phyloP scores from a whole-genome alignment of 192 early-diverging fungal species.

The Phlyctochytrium bullatum region DNA sequence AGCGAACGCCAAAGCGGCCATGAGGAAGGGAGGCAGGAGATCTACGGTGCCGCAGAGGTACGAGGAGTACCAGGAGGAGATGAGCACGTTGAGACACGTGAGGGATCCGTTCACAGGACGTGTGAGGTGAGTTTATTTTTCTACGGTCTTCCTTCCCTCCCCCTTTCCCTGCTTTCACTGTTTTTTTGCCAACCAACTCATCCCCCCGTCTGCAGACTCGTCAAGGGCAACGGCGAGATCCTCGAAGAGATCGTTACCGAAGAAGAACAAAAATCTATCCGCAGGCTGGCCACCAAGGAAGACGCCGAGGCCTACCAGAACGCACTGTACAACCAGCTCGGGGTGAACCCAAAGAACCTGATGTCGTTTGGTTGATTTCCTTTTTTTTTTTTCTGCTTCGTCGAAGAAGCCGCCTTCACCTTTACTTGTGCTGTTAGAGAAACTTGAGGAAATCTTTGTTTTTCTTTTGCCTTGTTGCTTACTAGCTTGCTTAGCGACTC shows the following conservation, averaged over 20 bases:
- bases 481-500: too few species aligned
- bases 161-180: neutral
- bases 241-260: slow-evolving; percentile 21
- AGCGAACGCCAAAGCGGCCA: neutral
- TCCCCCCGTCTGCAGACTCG: slow-evolving; percentile 12
- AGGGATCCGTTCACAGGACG: slow-evolving; percentile 17
- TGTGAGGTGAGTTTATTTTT: slow-evolving; percentile 1
- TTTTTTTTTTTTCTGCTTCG: too few species aligned
- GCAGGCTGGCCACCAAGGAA: slow-evolving; percentile 19
- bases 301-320: slow-evolving; percentile 13
- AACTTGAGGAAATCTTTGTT: too few species aligned
- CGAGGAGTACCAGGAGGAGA: slow-evolving; percentile 16
- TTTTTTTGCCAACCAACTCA: too few species aligned
- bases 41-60: slow-evolving; percentile 15
- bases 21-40: neutral
- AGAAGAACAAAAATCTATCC: slow-evolving; percentile 11
- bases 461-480: too few species aligned
- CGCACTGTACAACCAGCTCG: too few species aligned
- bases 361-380: too few species aligned
- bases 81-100: slow-evolving; percentile 1
- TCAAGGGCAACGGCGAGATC: slow-evolving; percentile 24
- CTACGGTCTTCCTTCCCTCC: neutral
- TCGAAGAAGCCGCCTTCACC: too few species aligned
- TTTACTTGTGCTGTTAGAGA: too few species aligned
- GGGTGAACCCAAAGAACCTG: too few species aligned